Conservation (phyloP, 1,284 basidiomycete species). For the Microbotryum silenes-acaulis region DNA sequence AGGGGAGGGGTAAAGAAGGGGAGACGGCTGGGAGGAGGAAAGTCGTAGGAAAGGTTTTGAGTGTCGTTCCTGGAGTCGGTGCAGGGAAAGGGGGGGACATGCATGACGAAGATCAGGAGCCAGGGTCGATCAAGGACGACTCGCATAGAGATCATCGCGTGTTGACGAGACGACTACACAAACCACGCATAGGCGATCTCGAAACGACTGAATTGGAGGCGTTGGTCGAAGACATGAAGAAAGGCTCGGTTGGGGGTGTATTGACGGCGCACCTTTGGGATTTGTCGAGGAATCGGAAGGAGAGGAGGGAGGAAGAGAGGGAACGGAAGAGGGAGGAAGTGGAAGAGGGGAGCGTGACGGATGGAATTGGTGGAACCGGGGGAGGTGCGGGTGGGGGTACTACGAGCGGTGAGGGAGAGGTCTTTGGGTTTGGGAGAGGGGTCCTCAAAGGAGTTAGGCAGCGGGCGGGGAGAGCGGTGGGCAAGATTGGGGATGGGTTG, state of each 20-base stretch:
- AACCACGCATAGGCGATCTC: background rate
- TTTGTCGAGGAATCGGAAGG: background rate
- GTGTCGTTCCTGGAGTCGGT: background rate
- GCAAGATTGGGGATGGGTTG: constrained; percentile 1
- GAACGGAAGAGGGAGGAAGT: background rate
- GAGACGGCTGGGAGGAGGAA: too few relatives aligned
- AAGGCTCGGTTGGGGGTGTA: background rate
- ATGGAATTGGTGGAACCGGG: background rate
- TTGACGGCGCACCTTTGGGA: background rate
- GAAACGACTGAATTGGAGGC: constrained; percentile 1
- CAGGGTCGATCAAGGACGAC: background rate
- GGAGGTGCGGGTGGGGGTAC: background rate
- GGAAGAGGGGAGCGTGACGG: background rate
- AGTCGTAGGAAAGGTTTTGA: background rate
- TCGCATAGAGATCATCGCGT: too few relatives aligned
- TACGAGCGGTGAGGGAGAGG: background rate
- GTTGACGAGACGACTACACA: background rate
- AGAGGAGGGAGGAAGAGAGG: background rate
- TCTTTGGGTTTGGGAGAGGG: background rate
- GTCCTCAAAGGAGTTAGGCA: constrained; percentile 9
- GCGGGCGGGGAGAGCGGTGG: constrained; percentile 7
- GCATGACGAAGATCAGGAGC: too few relatives aligned
- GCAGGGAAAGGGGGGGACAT: too few relatives aligned
- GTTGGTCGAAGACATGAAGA: background rate
- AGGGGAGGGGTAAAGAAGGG: too few relatives aligned